phyloP scores from a whole-genome alignment of 805 yeast species.

The Hanseniaspora thailandica region DNA sequence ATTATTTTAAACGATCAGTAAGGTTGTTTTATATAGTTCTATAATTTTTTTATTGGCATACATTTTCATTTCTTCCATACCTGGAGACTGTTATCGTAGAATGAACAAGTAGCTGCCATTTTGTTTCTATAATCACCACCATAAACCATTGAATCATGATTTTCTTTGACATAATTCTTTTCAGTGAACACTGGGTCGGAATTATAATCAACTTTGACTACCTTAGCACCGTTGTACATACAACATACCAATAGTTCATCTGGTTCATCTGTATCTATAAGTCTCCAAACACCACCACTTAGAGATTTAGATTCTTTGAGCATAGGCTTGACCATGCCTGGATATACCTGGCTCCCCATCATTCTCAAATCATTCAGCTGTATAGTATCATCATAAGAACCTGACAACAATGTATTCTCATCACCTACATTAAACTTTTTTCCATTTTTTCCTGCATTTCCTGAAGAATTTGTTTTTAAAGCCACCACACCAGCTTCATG shows the following conservation, averaged over 20 bases:
- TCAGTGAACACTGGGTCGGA: constrained; percentile 28
- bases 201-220: constrained; percentile 35
- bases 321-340: constrained; percentile 44
- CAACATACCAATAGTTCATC: constrained; percentile 64
- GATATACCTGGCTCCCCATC: constrained; percentile 33
- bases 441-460: constrained; percentile 16
- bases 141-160: constrained; percentile 86
- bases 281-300: constrained; percentile 94
- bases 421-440: constrained; percentile 20
- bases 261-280: constrained; percentile 40
- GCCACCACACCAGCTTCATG: constrained; percentile 91
- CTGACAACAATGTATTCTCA: constrained; percentile 43
- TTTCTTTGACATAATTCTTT: constrained; percentile 37
- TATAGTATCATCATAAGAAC: constrained; percentile 79
- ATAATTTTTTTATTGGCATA: too few species aligned
- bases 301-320: constrained; percentile 37
- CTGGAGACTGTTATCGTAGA: constrained; percentile 76
- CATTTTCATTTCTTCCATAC: constrained; percentile 41
- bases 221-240: constrained; percentile 89
- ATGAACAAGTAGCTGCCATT: constrained; percentile 72
- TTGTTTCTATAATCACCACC: constrained; percentile 78
- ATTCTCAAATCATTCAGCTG: constrained; percentile 59
- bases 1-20: constrained; percentile 5
- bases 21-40: too few species aligned
- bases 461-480: constrained; percentile 40